A percentile compares a stretch with the other conserved stretches of the same genome.
These are phyloP conservation scores for Straminergon stramineum DNA, from an alignment of 225 moss, liverwort and hornwort species.

Conservation along the genomic window DNA sequence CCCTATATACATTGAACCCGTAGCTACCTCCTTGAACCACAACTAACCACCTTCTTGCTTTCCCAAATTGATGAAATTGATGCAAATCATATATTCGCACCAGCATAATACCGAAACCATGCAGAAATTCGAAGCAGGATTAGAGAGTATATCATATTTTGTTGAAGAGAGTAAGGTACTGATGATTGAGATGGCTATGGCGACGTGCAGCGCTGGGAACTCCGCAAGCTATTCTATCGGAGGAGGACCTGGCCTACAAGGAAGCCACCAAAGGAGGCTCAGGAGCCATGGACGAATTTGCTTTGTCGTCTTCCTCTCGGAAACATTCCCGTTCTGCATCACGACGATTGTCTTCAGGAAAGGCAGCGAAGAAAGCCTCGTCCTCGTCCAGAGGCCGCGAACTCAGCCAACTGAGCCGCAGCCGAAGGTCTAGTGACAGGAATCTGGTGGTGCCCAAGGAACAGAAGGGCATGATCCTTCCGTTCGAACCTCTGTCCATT, in stretches of 20 bases:
- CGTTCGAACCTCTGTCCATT: conserved; percentile 45
- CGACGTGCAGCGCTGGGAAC: conserved; percentile 30
- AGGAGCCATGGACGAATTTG: not conserved
- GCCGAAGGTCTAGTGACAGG: not conserved
- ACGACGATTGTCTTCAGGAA: not conserved
- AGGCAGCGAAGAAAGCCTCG: not conserved
- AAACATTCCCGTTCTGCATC: not conserved
- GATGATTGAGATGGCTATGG: not conserved
- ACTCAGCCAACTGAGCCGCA: not conserved
- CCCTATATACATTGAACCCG: not conserved
- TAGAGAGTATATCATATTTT: not conserved
- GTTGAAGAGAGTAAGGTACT: not conserved
- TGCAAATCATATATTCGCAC: too few species aligned
- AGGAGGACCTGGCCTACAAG: conserved; percentile 42
- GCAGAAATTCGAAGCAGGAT: not conserved
- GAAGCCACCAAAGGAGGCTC: conserved; percentile 28
- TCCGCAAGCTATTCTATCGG: conserved; percentile 35
- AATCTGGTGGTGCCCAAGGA: conserved; percentile 18
- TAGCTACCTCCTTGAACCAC: not conserved
- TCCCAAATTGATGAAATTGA: not conserved
- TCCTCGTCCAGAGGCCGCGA: not conserved
- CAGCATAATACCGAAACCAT: not conserved
- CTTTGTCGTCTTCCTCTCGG: not conserved
- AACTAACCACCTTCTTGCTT: not conserved
- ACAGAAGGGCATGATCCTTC: conserved; percentile 40